These are phyloP conservation scores for Cucurbita argyrosperma DNA, from an alignment of 306 rosid species.

Conservation along the genomic window DNA sequence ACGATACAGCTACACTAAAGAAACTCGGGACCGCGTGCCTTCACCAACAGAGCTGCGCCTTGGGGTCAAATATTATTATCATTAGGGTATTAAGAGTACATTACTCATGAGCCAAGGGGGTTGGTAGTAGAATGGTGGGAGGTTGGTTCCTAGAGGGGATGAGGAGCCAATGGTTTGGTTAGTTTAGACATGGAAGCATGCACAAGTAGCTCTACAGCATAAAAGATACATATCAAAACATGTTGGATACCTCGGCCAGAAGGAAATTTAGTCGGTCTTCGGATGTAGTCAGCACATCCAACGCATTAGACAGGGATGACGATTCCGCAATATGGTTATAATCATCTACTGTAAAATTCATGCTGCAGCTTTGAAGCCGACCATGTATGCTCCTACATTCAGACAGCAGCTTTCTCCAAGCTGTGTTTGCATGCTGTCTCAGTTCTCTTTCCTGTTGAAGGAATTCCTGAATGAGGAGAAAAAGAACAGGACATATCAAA, in stretches of 20 bases:
- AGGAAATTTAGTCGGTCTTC: conserved; percentile 52
- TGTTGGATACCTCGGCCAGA: conserved; percentile 46
- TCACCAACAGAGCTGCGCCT: neutral
- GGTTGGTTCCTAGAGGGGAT: neutral
- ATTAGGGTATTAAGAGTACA: neutral
- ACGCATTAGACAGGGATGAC: conserved; percentile 37
- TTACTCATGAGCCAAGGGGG: neutral
- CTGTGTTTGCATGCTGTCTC: conserved; percentile 37
- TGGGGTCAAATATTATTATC: neutral
- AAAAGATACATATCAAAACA: neutral
- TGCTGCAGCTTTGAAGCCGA: conserved; percentile 58
- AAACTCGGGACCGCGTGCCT: neutral
- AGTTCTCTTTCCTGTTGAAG: conserved; percentile 40
- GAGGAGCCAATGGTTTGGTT: neutral
- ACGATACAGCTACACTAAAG: neutral
- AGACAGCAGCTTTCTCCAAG: conserved; percentile 31
- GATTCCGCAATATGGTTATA: conserved; percentile 15
- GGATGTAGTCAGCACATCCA: conserved; percentile 38
- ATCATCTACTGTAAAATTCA: conserved; percentile 23
- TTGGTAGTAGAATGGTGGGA: neutral
- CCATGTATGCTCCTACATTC: conserved; percentile 45
- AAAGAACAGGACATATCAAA: neutral
- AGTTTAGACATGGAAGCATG: neutral
- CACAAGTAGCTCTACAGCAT: neutral
- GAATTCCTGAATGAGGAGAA: conserved; percentile 29